These are phyloP conservation scores for Fusarium citri DNA, from an alignment of 2,329 filamentous ascomycete species.

Conservation along the genomic window DNA sequence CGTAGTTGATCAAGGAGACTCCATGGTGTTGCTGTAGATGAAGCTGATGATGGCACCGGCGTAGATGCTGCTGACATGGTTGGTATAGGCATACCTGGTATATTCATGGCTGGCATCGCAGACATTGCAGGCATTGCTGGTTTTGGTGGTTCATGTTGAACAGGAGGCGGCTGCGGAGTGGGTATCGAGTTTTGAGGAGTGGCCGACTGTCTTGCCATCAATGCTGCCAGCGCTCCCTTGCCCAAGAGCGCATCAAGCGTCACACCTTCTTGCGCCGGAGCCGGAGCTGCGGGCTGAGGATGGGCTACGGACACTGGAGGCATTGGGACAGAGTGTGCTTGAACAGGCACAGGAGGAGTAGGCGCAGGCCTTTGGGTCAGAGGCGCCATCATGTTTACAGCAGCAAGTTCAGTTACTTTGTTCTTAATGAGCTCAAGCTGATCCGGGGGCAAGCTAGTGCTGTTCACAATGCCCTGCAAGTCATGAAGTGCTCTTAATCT, in stretches of 20 bases:
- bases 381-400: conserved; percentile 69
- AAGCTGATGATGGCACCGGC: conserved; percentile 49
- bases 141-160: conserved; percentile 21
- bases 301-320: conserved; percentile 52
- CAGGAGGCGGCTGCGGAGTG: conserved; percentile 51
- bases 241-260: conserved; percentile 71
- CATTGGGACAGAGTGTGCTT: conserved; percentile 50
- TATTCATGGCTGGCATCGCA: conserved; percentile 51
- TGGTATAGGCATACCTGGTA: conserved; percentile 53
- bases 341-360: conserved; percentile 49
- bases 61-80: conserved; percentile 23
- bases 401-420: conserved; percentile 81
- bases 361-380: conserved; percentile 57
- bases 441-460: conserved; percentile 80
- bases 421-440: conserved; percentile 87
- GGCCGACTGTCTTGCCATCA: conserved; percentile 66
- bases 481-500: conserved; percentile 87
- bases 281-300: conserved; percentile 48
- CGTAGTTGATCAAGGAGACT: conserved; percentile 75
- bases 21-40: conserved; percentile 61
- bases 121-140: conserved; percentile 17
- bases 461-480: conserved; percentile 79
- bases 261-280: conserved; percentile 51
- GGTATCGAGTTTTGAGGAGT: conserved; percentile 62
- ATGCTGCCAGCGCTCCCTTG: conserved; percentile 68